Base-by-base conservation (phyloP, 2,329 filamentous ascomycete genomes). In the Oidium heveae region DNA sequence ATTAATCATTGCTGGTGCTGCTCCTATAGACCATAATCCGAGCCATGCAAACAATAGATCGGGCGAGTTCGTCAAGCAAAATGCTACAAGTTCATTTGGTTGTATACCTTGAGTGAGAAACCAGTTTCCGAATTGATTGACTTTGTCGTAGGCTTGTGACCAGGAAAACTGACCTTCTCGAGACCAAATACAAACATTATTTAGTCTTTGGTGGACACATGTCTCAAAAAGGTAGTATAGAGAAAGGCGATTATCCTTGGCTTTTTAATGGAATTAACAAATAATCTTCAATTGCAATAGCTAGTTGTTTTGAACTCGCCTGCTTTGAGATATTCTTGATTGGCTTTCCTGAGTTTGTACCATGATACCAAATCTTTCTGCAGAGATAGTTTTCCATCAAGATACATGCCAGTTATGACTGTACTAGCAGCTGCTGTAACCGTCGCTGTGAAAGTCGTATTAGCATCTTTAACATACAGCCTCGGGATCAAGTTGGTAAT, bases 1-100 rank as follows among this genome's bases (percentile, higher is more conserved):
- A 63, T 86, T 86, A 63, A 86, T 80, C 66, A 82, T 73, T 0
- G 82, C 80, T 0, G 82, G 82, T 0, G 78, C 79, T 15, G 77
- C 77, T 3, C 82, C 82, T 55, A 85, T 74, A 10, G 76, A 73
- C 71, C 75, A 75, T 2, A 80, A 67, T 0, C 75, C 81, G 43
- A 84, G 62, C 75, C 80, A 82, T 2, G 74, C 73, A 52, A 82
- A 75, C 9, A 82, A 61, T 59, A 84, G 84, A 55, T 85, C 79
- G 0, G 77, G 72, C 15, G 76, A 75, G 64, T 85, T 86, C 61
- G 71, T 73, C 65, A 84, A 74, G 65, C 80, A 83, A 56, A 85
- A 70, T 3, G 73, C 76, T 0, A 84, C 78, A 1, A 83, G 68
- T 36, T 83, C 72, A 3, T 74, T 72, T 0, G 74, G 72, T 61